Evolutionary conservation across 2,329 filamentous ascomycete species (phyloP).

Genomic region (Coniochaeta sp.): DNA sequence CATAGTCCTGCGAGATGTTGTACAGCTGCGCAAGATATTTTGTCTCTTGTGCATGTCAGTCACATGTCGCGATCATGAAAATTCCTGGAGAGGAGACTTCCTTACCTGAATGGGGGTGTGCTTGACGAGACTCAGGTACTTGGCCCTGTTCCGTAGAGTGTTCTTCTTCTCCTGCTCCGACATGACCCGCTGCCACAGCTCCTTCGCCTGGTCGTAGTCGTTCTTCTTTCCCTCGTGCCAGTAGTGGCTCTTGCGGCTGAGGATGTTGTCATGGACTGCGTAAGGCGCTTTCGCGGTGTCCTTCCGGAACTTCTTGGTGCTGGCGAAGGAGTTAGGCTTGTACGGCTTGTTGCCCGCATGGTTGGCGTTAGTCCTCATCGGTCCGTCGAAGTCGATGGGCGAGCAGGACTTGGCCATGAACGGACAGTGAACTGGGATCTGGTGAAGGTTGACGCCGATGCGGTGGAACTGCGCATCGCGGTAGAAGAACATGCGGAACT

Average conservation of each 20-base stretch:
- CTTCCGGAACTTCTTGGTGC: conserved; percentile 37
- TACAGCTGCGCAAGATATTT: conserved; percentile 46
- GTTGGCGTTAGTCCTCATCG: conserved; percentile 11
- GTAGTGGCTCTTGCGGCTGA: conserved; percentile 44
- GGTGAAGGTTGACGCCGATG: conserved; percentile 43
- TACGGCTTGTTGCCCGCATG: conserved; percentile 40
- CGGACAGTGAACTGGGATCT: conserved; percentile 32
- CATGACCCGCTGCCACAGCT: conserved; percentile 43
- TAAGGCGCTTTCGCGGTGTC: conserved; percentile 43
- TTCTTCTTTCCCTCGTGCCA: conserved; percentile 45
- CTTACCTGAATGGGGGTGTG: conserved; percentile 31
- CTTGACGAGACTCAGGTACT: conserved; percentile 33
- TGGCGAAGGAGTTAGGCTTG: conserved; percentile 39
- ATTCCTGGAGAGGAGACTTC: background rate
- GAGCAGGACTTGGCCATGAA: conserved; percentile 12
- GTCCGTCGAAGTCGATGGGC: conserved; percentile 10
- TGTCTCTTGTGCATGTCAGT: conserved; percentile 12
- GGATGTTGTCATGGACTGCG: conserved; percentile 38
- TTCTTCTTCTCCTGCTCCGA: conserved; percentile 31
- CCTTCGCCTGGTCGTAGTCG: conserved; percentile 43
- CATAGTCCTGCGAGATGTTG: conserved; percentile 38
- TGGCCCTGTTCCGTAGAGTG: conserved; percentile 40
- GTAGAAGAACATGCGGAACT: conserved; percentile 43
- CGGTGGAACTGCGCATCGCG: conserved; percentile 43
- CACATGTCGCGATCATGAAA: background rate